Evolutionary conservation across 345 rosid genomes (phyloP), one percentile per base, ranked within the genome.

Genomic region (Linum tenue): DNA sequence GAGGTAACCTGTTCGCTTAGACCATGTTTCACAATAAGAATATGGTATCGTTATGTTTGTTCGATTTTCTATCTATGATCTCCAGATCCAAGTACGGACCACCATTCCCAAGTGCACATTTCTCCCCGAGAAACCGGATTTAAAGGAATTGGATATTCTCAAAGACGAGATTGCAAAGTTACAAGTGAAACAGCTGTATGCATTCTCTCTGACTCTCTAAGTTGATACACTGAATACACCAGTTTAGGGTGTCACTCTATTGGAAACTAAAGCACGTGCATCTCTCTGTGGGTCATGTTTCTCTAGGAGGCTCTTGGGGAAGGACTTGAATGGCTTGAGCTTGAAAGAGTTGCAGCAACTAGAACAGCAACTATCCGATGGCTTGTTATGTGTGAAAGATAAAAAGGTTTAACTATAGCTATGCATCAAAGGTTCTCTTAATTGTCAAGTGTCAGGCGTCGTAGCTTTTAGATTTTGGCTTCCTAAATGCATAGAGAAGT

Each of bases 181-280:
- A 63, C 95, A 87, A 80, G 68, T 37, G 65, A 85, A 81, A 73
- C 90, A 89, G 71, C 73, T 71, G 98, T 92, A 88, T 48, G 91
- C 61, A 39, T 63, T 67, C 68, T 70, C 66, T 67, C 31, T 22
- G 31, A 22, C 31, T 39, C 50, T 37, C 63, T 64, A 6, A 59
- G 55, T 64, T 62, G 53, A 16, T 39, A 50, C 3, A 15, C 38
- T 72, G 53, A 36, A 2, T 22, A 22, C 31, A 22, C 31, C 31
- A 22, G 31, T 22, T 22, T 22, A 22, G 31, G 31, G 31, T 0
- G 5, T 48, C 5, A 59, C 44, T 39, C 40, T 63, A 38, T 63
- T 63, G 58, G 41, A 36, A 5, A n/a, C 14, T 58, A 50, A 9
- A 31, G 37, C 14, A 44, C 36, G 78, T 48, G 7, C 58, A 42